Evolutionary conservation across 1,284 basidiomycete genomes (phyloP).

Genomic region (Cutaneotrichosporon sp.): DNA sequence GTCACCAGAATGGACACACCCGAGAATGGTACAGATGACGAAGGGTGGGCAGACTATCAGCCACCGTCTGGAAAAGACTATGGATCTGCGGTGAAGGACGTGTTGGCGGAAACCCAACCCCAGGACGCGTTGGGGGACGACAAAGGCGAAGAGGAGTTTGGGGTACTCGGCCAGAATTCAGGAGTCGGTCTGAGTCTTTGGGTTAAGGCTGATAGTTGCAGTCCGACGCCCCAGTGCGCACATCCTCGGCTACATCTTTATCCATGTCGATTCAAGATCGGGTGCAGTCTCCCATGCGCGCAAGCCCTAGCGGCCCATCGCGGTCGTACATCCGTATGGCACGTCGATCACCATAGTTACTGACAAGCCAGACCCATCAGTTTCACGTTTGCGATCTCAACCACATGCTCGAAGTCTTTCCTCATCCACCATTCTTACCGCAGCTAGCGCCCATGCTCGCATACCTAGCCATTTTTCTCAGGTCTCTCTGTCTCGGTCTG

Average conservation of each 20-base stretch:
- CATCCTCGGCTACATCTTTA: conserved; percentile 51
- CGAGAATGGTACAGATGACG: conserved; percentile 4
- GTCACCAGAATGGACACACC: no score
- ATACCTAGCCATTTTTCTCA: conserved; percentile 40
- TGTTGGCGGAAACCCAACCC: conserved; percentile 16
- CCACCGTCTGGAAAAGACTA: conserved; percentile 12
- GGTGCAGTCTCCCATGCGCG: not conserved
- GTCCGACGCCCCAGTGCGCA: conserved; percentile 50
- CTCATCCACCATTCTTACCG: conserved; percentile 53
- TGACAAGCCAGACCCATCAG: conserved; percentile 62
- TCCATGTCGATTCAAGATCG: conserved; percentile 6
- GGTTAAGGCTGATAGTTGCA: conserved; percentile 26
- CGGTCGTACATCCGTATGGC: conserved; percentile 27
- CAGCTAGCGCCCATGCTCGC: conserved; percentile 19
- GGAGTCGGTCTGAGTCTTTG: conserved; percentile 23
- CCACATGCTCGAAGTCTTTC: conserved; percentile 54
- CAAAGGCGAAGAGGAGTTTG: conserved; percentile 36
- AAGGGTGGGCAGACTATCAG: conserved; percentile 26
- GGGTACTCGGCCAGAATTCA: conserved; percentile 13
- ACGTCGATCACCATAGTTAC: conserved; percentile 25
- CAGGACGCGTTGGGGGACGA: not conserved
- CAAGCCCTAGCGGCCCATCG: conserved; percentile 12
- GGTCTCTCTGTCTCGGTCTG: conserved; percentile 35
- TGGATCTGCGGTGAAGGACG: conserved; percentile 19
- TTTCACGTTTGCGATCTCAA: conserved; percentile 71